A percentile compares a stretch with the other conserved stretches of the same genome.
These are phyloP conservation scores for Nothophytophthora sp. DNA, from an alignment of 352 stramenopile genomes.

Conservation along the genomic window DNA sequence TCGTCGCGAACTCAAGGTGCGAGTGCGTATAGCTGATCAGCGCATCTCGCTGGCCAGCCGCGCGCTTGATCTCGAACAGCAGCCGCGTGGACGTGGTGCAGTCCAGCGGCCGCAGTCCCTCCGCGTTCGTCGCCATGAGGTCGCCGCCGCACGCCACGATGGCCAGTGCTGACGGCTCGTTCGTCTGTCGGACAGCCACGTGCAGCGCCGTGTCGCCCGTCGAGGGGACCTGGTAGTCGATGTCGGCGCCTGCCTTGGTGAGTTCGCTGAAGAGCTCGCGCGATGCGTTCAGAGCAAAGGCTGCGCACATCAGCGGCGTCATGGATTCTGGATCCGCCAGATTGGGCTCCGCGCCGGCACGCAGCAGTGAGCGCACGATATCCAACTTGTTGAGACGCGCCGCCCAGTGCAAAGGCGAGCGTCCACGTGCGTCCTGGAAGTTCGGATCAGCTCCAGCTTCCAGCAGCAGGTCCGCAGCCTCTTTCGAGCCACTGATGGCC, in stretches of 20 bases:
- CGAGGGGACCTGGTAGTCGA: slow-evolving; percentile 66
- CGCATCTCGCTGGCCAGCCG: slow-evolving; percentile 75
- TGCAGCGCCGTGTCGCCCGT: slow-evolving; percentile 78
- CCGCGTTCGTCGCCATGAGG: slow-evolving; percentile 75
- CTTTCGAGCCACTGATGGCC: slow-evolving; percentile 56
- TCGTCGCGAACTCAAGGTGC: slow-evolving; percentile 80
- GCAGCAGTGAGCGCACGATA: slow-evolving; percentile 50
- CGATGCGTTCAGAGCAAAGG: slow-evolving; percentile 37
- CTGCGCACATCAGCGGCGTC: slow-evolving; percentile 74
- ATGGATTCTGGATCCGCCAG: slow-evolving; percentile 60
- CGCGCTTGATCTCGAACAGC: slow-evolving; percentile 81
- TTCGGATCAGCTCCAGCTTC: slow-evolving; percentile 69
- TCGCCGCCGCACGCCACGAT: slow-evolving; percentile 72
- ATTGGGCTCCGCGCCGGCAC: slow-evolving; percentile 38
- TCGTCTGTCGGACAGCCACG: slow-evolving; percentile 64
- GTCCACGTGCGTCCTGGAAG: slow-evolving; percentile 71
- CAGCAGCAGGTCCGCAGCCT: slow-evolving; percentile 67
- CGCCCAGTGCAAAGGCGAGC: slow-evolving; percentile 79
- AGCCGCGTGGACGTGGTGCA: slow-evolving; percentile 79
- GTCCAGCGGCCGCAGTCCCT: slow-evolving; percentile 69
- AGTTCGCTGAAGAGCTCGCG: slow-evolving; percentile 58
- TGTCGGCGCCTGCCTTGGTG: slow-evolving; percentile 60
- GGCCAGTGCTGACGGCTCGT: slow-evolving; percentile 64
- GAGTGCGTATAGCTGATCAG: slow-evolving; percentile 91
- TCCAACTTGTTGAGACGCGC: slow-evolving; percentile 61